Conservation (phyloP, 1,284 basidiomycete genomes). For the Neonothopanus nambi region DNA sequence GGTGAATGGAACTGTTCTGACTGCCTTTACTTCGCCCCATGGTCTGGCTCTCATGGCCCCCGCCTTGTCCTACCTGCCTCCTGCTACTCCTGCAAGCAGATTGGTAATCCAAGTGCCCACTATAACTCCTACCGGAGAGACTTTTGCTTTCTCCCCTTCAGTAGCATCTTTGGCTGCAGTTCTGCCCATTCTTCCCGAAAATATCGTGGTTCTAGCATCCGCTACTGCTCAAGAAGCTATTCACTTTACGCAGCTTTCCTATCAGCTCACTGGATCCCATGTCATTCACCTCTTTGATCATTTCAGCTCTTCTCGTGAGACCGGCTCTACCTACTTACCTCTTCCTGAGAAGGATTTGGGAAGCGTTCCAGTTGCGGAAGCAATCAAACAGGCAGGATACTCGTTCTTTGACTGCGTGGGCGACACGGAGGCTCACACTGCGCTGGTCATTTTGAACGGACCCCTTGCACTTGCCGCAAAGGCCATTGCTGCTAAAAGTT, state of each 20-base stretch:
- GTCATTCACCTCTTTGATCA: constrained; percentile 83
- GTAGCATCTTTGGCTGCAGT: constrained; percentile 66
- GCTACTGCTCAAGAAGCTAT: constrained; percentile 78
- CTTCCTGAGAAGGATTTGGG: constrained; percentile 31
- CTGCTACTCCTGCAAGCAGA: constrained; percentile 59
- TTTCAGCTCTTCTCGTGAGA: constrained; percentile 66
- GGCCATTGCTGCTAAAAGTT: constrained; percentile 42
- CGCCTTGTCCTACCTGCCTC: constrained; percentile 65
- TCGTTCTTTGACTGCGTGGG: constrained; percentile 70
- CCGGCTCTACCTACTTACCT: constrained; percentile 50
- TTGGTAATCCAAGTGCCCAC: constrained; percentile 79
- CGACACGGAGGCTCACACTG: constrained; percentile 54
- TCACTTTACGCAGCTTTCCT: constrained; percentile 70
- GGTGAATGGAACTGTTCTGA: constrained; percentile 57
- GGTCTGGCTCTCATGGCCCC: constrained; percentile 79
- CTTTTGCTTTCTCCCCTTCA: constrained; percentile 70
- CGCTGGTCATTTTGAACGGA: constrained; percentile 69
- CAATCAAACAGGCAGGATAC: constrained; percentile 56
- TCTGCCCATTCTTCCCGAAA: constrained; percentile 63
- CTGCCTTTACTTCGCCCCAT: constrained; percentile 75
- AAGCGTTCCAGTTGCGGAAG: constrained; percentile 41
- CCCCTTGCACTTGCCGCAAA: constrained; percentile 63
- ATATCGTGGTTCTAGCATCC: constrained; percentile 78
- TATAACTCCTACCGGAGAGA: constrained; percentile 64
- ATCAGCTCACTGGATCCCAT: constrained; percentile 61